Conservation (phyloP, 257 asterid species). For the Solanum lignicaule region DNA sequence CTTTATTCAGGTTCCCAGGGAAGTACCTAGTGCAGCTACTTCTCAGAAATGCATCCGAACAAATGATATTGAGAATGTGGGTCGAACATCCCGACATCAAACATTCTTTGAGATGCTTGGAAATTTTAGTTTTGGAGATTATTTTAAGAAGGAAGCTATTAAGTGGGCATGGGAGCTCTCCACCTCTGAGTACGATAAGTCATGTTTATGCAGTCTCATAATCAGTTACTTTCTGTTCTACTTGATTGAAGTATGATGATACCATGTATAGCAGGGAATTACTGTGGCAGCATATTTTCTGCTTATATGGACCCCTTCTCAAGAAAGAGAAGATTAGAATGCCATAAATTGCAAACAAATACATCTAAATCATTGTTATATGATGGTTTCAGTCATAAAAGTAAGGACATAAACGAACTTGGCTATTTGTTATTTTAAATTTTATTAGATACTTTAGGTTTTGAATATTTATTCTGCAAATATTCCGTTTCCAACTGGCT, state of each 20-base stretch:
- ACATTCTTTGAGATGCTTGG: constrained; percentile 99
- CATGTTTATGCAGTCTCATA: neutral
- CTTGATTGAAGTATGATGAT: neutral
- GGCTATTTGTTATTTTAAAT: neutral
- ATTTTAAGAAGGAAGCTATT: constrained; percentile 83
- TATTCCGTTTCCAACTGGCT: neutral
- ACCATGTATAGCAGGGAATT: neutral
- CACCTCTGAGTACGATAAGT: constrained; percentile 52
- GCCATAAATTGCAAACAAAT: neutral
- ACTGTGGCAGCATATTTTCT: neutral
- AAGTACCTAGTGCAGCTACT: constrained; percentile 82
- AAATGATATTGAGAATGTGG: constrained; percentile 88
- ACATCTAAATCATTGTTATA: neutral
- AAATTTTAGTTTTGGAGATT: constrained; percentile 95
- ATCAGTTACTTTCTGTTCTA: neutral
- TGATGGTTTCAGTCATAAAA: neutral
- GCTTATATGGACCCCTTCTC: neutral
- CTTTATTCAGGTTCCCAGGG: constrained; percentile 65
- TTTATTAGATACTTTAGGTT: neutral
- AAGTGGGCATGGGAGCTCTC: constrained; percentile 99
- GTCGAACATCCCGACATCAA: constrained; percentile 85
- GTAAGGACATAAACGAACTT: neutral
- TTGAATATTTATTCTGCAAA: neutral
- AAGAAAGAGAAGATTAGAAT: neutral
- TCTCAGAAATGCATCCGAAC: constrained; percentile 94